Percentiles rank a stretch among this genome's conserved stretches.
Conservation (phyloP, 495 filamentous ascomycete species). For the Penicillium desertorum region DNA sequence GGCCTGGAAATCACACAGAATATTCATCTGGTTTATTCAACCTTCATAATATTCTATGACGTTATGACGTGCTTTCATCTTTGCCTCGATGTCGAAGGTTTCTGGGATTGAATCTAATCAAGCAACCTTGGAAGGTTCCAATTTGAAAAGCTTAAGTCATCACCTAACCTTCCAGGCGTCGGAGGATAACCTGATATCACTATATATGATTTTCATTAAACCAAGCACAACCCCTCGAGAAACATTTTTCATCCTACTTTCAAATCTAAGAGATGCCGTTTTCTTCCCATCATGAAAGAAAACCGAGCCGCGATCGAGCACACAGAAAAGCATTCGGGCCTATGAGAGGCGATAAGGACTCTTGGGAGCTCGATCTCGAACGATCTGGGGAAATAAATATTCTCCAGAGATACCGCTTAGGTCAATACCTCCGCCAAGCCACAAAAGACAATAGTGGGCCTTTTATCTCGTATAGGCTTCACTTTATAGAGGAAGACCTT, state of each 20-base stretch:
- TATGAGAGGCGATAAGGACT: not conserved
- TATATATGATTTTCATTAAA: not conserved
- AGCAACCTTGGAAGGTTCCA: no score
- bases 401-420: not conserved
- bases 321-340: not conserved
- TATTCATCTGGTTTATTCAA: no score
- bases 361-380: not conserved
- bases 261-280: not conserved
- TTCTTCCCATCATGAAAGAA: not conserved
- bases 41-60: no score
- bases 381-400: not conserved
- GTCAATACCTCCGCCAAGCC: not conserved
- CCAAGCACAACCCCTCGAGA: not conserved
- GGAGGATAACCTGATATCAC: not conserved
- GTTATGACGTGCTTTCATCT: no score
- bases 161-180: no score
- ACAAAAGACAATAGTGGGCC: no score
- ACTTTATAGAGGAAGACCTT: not conserved
- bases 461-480: not conserved
- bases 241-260: no score
- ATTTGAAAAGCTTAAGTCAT: no score
- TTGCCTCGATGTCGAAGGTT: no score
- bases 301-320: not conserved
- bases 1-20: no score
- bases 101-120: no score